Evolutionary conservation across 108 stramenopile genomes (phyloP).

Genomic region (Skeletonema marinoi): DNA sequence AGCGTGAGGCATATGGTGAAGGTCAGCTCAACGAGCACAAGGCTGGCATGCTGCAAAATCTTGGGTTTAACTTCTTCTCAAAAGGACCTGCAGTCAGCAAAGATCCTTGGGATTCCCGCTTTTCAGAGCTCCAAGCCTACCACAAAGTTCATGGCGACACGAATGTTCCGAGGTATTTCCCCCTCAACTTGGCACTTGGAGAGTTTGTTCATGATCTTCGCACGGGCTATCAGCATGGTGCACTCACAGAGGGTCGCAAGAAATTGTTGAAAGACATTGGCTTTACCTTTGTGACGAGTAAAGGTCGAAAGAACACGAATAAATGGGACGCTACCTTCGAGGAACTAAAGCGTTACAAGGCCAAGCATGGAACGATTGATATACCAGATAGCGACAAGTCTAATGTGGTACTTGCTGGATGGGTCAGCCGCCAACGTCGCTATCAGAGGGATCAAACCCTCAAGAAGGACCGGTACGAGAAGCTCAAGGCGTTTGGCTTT

Average conservation of each 20-base stretch:
- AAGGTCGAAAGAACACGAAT: background rate
- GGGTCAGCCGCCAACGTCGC: background rate
- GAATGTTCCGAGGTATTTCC: conserved; percentile 1
- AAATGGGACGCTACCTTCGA: conserved; percentile 16
- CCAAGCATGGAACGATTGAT: background rate
- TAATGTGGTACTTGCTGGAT: background rate
- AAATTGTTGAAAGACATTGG: background rate
- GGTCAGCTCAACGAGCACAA: background rate
- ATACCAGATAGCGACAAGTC: background rate
- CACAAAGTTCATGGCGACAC: conserved; percentile 4
- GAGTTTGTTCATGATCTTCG: conserved; percentile 11
- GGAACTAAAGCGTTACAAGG: conserved; percentile 10
- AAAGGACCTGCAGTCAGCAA: background rate
- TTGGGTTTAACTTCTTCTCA: conserved; percentile 17
- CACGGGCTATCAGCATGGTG: background rate
- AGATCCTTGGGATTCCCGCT: conserved; percentile 1
- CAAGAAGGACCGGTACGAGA: background rate
- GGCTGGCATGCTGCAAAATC: conserved; percentile 1
- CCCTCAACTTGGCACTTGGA: conserved; percentile 6
- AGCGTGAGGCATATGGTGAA: conserved; percentile 8
- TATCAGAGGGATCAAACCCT: background rate
- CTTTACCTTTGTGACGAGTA: background rate
- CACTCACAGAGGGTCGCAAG: background rate
- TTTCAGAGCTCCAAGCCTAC: conserved; percentile 2
- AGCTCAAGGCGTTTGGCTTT: conserved; percentile 16